Evolutionary conservation across 2,329 filamentous ascomycete genomes (phyloP).

Genomic region (Diaporthe humulicola): DNA sequence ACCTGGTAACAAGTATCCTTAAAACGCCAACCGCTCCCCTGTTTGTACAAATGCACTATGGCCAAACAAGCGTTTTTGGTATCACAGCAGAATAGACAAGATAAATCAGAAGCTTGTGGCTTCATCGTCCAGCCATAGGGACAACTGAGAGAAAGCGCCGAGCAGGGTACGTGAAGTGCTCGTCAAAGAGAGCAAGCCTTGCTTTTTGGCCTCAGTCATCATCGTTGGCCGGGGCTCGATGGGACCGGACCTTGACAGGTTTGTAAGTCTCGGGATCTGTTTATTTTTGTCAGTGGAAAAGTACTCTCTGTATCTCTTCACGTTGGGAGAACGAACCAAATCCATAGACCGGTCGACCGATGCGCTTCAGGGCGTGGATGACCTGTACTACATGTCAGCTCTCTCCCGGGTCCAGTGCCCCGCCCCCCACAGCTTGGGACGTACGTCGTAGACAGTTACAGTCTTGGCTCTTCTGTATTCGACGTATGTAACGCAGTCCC

Average conservation of each 20-base stretch:
- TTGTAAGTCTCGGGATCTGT: slow-evolving; percentile 31
- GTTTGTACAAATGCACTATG: background rate
- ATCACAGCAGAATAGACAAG: slow-evolving; percentile 8
- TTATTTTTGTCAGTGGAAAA: background rate
- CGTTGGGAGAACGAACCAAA: slow-evolving; percentile 51
- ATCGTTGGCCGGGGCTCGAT: background rate
- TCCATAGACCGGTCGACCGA: slow-evolving; percentile 69
- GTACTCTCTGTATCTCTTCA: background rate
- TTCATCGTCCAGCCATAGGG: background rate
- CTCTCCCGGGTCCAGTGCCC: slow-evolving; percentile 23
- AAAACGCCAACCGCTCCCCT: slow-evolving; percentile 1
- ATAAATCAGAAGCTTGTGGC: background rate
- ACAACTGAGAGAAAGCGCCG: too few species aligned
- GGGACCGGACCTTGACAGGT: background rate
- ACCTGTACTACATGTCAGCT: slow-evolving; percentile 57
- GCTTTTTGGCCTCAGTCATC: background rate
- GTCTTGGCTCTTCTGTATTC: slow-evolving; percentile 73
- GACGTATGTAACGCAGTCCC: slow-evolving; percentile 61
- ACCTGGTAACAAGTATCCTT: background rate
- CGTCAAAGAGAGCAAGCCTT: background rate
- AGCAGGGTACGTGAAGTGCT: background rate
- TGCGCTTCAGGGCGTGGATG: slow-evolving; percentile 60
- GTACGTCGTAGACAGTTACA: slow-evolving; percentile 72
- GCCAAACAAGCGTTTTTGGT: slow-evolving; percentile 6
- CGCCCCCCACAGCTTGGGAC: slow-evolving; percentile 42